Evolutionary conservation across 148 eudicot genomes (phyloP), one percentile per base, ranked within the genome.

Genomic region (Chenopodium quinoa): DNA sequence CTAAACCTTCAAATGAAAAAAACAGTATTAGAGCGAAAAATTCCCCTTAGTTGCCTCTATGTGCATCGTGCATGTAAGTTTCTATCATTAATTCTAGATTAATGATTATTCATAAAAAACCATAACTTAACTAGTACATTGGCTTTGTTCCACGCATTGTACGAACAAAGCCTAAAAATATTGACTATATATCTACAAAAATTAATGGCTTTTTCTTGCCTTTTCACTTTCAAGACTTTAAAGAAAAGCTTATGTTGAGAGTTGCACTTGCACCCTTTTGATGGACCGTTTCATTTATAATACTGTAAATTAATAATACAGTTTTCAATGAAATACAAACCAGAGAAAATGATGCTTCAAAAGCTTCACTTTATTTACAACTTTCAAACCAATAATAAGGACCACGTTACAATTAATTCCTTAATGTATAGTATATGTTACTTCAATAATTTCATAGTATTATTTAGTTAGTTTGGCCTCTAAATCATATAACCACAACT

Each of bases 271-370:
- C 54, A 44, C 52, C 17, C 52, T 71, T 27, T 71, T 46, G 52
- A 9, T 71, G 75, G 54, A 71, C 75, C 54, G 16, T 71, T 71
- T 40, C 54, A 71, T 40, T 71, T 44, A 71, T 71, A 40, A 34
- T 34, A 4, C 1, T 23, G 8, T 65, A 11, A 12, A 65, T 65
- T 40, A 6, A 5, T 40, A 40, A 40, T 40, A 4, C 22, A 40
- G 29, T 71, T 40, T 71, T 40, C 27, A 71, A 34, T 14, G 47
- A 34, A 5, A 70, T 34, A 50, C 8, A 70, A 1, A 71, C 1
- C 75, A 40, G n/a, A 46, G 75, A 71, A 71, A 71, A 71, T 71
- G 75, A 71, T 71, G 75, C 75, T 37, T 71, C 75, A 71, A 2
- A 71, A 40, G 54, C 27, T 19, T 19, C 50, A 71, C 75, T 71